phyloP scores from a whole-genome alignment of 2,329 filamentous ascomycete genomes.

The Neobulgaria alba region DNA sequence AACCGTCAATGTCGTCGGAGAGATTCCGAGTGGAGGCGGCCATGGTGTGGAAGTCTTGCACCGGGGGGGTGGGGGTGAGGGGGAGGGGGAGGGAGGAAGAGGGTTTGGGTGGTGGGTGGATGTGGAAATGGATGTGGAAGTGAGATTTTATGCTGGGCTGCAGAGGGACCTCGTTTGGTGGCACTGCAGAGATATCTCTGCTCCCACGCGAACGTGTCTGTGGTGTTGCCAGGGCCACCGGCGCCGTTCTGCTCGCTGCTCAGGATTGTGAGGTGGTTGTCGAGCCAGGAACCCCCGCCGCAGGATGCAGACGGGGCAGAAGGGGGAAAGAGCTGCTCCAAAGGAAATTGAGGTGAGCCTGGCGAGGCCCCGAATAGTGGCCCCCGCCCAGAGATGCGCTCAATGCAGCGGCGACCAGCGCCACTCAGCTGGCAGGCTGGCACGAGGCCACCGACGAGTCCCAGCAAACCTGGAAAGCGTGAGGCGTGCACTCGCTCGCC shows the following conservation, averaged over 20 bases:
- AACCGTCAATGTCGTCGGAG: slow-evolving; percentile 43
- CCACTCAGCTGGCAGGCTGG: no score
- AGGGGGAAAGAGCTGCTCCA: background rate
- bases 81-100: background rate
- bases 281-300: background rate
- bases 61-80: background rate
- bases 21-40: slow-evolving; percentile 7
- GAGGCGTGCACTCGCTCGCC: no score
- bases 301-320: no score
- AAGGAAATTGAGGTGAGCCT: background rate
- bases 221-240: background rate
- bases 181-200: background rate
- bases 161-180: background rate
- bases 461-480: no score
- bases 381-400: no score
- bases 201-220: background rate
- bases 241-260: no score
- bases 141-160: background rate
- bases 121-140: no score
- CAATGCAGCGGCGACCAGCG: no score
- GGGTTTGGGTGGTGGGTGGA: background rate
- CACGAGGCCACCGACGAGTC: no score
- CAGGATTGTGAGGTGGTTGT: no score
- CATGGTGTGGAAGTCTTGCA: slow-evolving; percentile 1
- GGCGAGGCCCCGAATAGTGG: no score